Conservation (phyloP, 116 monocot species). For the Dioscorea cayenensis region DNA sequence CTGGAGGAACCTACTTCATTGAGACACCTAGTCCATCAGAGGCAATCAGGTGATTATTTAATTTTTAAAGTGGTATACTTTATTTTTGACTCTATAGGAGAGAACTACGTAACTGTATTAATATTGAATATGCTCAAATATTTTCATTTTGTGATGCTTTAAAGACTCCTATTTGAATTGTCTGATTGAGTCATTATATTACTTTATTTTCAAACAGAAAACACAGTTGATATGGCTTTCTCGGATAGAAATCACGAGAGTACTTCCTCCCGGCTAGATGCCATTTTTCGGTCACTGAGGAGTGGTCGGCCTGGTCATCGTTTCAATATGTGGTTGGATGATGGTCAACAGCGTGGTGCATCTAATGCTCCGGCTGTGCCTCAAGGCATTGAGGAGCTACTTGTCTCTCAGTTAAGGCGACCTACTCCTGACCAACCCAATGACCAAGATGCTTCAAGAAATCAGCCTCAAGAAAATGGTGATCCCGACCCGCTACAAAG, state of each 20-base stretch:
- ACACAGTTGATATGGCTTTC: constrained; percentile 78
- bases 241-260: constrained; percentile 73
- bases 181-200: background rate
- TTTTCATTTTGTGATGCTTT: background rate
- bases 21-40: constrained; percentile 44
- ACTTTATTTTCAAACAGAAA: constrained; percentile 34
- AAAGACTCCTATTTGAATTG: background rate
- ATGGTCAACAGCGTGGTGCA: constrained; percentile 54
- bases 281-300: constrained; percentile 75
- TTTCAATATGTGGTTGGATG: constrained; percentile 93
- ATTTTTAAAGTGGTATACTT: background rate
- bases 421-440: constrained; percentile 55
- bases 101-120: no score
- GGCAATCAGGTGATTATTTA: constrained; percentile 55
- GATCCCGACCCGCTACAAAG: constrained; percentile 37
- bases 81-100: background rate
- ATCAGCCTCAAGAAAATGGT: constrained; percentile 33
- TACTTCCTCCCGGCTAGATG: constrained; percentile 73
- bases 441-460: constrained; percentile 30
- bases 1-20: constrained; percentile 73
- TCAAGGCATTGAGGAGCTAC: constrained; percentile 87
- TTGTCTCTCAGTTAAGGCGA: constrained; percentile 76
- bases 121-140: no score
- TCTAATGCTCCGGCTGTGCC: constrained; percentile 61
- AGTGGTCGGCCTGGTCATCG: constrained; percentile 76